Conservation (phyloP, 2,329 filamentous ascomycete species). For the Sporothrix globosa region DNA sequence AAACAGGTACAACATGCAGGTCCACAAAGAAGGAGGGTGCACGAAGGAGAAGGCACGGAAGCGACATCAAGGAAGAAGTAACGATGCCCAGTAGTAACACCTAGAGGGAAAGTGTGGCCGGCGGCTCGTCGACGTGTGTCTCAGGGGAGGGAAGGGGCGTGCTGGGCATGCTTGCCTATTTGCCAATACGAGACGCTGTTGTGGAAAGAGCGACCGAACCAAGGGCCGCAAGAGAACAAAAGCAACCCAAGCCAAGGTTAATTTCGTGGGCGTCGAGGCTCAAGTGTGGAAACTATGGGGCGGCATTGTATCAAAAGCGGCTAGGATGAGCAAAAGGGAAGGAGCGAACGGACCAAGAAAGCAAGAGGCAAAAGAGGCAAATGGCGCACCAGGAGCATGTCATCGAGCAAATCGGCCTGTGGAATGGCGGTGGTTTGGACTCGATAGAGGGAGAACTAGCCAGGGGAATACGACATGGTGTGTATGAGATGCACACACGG, state of each 20-base stretch:
- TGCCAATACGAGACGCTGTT: conserved; percentile 20
- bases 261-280: conserved; percentile 1
- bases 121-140: not conserved
- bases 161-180: conserved; percentile 17
- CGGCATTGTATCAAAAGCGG: conserved; percentile 30
- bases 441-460: not conserved
- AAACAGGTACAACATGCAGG: conserved; percentile 15
- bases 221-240: not conserved
- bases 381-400: conserved; percentile 8
- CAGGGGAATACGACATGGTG: conserved; percentile 10
- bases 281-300: conserved; percentile 25
- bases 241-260: not conserved
- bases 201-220: conserved; percentile 21
- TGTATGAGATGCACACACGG: conserved; percentile 6
- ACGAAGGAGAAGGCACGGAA: conserved; percentile 13
- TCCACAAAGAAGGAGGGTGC: conserved; percentile 15
- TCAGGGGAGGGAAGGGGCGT: conserved; percentile 24
- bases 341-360: not conserved
- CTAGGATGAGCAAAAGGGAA: conserved; percentile 23
- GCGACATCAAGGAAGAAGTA: conserved; percentile 21
- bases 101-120: not conserved
- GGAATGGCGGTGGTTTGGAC: not conserved
- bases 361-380: conserved; percentile 9
- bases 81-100: conserved; percentile 17
- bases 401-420: conserved; percentile 14